These are phyloP conservation scores for Sporothrix sp. DNA, from an alignment of 2,329 filamentous ascomycete genomes.

Conservation along the genomic window DNA sequence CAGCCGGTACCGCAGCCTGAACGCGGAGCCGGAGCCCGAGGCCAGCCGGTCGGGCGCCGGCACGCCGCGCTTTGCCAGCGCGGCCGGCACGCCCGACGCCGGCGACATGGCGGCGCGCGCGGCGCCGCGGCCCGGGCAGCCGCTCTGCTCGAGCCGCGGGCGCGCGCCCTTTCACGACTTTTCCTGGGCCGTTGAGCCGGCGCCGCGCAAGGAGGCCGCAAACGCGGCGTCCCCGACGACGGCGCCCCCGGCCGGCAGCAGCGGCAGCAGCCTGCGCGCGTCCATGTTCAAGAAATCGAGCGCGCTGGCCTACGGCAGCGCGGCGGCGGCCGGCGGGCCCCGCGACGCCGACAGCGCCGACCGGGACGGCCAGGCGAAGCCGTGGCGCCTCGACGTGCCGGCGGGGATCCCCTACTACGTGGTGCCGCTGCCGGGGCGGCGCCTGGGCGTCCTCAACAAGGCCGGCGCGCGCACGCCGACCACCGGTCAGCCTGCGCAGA, in stretches of 20 bases:
- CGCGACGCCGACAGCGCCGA: neutral
- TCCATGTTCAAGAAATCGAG: slow-evolving; percentile 15
- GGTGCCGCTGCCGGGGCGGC: slow-evolving; percentile 9
- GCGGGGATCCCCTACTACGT: slow-evolving; percentile 13
- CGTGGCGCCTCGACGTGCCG: slow-evolving; percentile 14
- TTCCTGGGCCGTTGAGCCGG: slow-evolving; percentile 10
- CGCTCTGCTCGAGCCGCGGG: slow-evolving; percentile 13
- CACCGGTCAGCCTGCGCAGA: neutral
- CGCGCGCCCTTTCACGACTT: slow-evolving; percentile 13
- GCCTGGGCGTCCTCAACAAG: slow-evolving; percentile 12
- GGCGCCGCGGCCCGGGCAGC: neutral
- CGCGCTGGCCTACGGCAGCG: neutral
- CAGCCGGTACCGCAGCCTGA: slow-evolving; percentile 11
- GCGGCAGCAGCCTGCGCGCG: slow-evolving; percentile 13
- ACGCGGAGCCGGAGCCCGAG: slow-evolving; percentile 7
- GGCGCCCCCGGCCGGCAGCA: slow-evolving; percentile 5
- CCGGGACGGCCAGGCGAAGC: slow-evolving; percentile 13
- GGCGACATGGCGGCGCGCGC: neutral
- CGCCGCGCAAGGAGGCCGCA: slow-evolving; percentile 8
- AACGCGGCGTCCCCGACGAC: neutral
- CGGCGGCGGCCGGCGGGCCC: neutral
- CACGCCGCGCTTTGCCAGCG: neutral
- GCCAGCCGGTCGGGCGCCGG: neutral
- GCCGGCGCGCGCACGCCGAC: slow-evolving; percentile 1
- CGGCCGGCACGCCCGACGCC: neutral